Evolutionary conservation across 2,329 filamentous ascomycete species (phyloP), one percentile per base, ranked within the genome.

Genomic region (Aspergillus terreus): DNA sequence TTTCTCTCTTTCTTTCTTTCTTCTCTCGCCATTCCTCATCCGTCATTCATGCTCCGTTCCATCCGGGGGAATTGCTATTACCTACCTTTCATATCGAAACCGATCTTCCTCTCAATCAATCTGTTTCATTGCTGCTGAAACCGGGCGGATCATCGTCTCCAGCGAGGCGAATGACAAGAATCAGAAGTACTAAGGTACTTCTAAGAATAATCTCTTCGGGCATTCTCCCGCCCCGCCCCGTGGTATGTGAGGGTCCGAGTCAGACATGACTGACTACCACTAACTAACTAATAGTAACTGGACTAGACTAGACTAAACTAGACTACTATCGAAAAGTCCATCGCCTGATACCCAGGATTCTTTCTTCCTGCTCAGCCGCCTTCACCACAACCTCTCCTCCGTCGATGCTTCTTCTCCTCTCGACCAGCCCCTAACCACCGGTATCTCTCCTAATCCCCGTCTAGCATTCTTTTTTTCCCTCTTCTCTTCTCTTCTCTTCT

Each of bases 401-500:
- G 5, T 38, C 14, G 11, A 9, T 38, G 15, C 7, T 38, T 38
- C 35, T 14, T n/a, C 12, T 38, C 35, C 35, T 17, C 35, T 38
- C 14, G 12, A 9, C 6, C 7, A 17, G 14, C 35, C 35, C 35
- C 35, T 17, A 38, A 38, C n/a, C 12, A 43, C 6, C n/a, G n/a
- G 6, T 19, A 3, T 7, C 7, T 17, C 15, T n/a, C 35, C 15
- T 42, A 4, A 12, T 42, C 40, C 23, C 11, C 19, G 15, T 30
- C 33, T 55, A 43, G 19, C 36, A 17, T 15, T 47, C 30, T 25
- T 33, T 50, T 56, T 45, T 45, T 45, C 49, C 46, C 44, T 23
- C 44, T 45, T 45, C 45, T 46, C 40, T 51, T 45, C 45, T 46
- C 40, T 51, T 53, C n/a, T 41, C 19, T 21, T 15, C 17, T 44